Evolutionary conservation across 805 yeast genomes (phyloP), one percentile per base, ranked within the genome.

Genomic region (Candida taoyuanica): DNA sequence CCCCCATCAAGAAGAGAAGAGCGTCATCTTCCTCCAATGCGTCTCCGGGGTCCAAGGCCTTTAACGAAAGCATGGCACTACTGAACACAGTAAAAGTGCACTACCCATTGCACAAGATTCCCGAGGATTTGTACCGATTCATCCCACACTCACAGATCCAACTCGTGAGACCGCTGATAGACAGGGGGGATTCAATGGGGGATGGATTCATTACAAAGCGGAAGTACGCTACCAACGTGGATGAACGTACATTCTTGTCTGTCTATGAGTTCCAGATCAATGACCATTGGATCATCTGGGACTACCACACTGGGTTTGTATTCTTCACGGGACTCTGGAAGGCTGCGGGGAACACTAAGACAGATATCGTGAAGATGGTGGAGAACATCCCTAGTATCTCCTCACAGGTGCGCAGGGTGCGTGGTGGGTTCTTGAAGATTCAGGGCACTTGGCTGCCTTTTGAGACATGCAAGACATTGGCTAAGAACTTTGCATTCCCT

Each of bases 361-460:
- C 91, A 3, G 93, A 84, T 56, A 82, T 84, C 31, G 85, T 81
- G 38, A 79, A 78, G 58, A 63, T 85, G 31, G 64, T 85, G n/a
- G 59, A 50, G 23, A 46, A 44, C 29, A 44, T 49, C 17, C 55
- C 56, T 2, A 48, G 50, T 27, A 40, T 48, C 4, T 31, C 49
- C 5, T 39, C 53, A 5, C 47, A 59, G 12, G 54, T 65, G 24
- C 76, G 76, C 50, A 73, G 96, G 35, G 86, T 88, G 13, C 67
- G 96, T 39, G 97, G 97, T 33, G 97, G 96, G 3, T 86, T 78
- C 52, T 71, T 88, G 47, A 87, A 87, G 65, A 86, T 89, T 48
- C 97, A 88, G 63, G 97, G 97, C 4, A 86, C 96, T 7, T 89
- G 96, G 96, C 63, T 87, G 28, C 91, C 95, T 2, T 81, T 63